These are phyloP conservation scores for Lolium perenne DNA, from an alignment of 176 grass and related monocot species.

Conservation along the genomic window DNA sequence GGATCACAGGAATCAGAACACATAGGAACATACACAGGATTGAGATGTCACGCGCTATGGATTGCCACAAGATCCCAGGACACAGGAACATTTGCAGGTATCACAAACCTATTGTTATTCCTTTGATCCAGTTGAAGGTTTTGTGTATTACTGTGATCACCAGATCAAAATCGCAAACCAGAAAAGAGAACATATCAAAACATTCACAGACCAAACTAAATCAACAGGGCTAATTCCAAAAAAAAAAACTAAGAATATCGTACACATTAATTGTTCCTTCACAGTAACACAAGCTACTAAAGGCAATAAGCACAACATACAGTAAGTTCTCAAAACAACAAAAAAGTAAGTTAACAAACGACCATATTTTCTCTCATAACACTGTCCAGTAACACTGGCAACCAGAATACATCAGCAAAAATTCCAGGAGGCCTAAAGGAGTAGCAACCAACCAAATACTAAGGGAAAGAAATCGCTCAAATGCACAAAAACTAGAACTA, in stretches of 20 bases:
- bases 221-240: background rate
- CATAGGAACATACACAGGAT: background rate
- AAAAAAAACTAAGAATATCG: background rate
- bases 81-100: background rate
- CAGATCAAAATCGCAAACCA: background rate
- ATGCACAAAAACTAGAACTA: background rate
- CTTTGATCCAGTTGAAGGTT: background rate
- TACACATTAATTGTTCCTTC: background rate
- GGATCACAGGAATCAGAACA: background rate
- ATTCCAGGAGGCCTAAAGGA: background rate
- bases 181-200: background rate
- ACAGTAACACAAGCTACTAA: background rate
- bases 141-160: background rate
- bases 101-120: background rate
- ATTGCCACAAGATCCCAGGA: slow-evolving; percentile 1
- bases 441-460: background rate
- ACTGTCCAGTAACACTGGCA: background rate
- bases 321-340: too few species aligned
- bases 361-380: background rate
- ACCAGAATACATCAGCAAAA: background rate
- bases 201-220: background rate
- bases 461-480: background rate
- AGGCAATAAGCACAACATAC: background rate
- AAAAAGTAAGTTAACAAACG: too few species aligned
- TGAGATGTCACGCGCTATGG: background rate